Percentiles rank a stretch among this genome's conserved stretches.
Evolutionary conservation across 495 filamentous ascomycete genomes (phyloP).

Genomic region (Xylaria cubensis): DNA sequence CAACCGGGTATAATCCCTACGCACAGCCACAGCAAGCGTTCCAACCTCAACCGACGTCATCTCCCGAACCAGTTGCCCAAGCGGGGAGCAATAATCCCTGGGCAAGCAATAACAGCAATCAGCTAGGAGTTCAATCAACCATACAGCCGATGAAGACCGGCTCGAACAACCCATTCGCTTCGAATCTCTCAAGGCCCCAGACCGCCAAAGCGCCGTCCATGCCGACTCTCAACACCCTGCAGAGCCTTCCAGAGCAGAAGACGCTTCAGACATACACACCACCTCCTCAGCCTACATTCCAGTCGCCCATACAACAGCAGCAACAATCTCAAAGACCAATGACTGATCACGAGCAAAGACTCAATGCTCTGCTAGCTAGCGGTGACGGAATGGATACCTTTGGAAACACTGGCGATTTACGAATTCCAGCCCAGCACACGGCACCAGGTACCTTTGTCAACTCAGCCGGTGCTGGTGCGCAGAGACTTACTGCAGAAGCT

Average conservation of each 20-base stretch:
- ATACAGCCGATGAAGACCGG: constrained; percentile 77
- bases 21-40: constrained; percentile 45
- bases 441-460: constrained; percentile 97
- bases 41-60: constrained; percentile 56
- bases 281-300: constrained; percentile 45
- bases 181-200: constrained; percentile 49
- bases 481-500: constrained; percentile 69
- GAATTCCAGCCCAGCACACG: constrained; percentile 96
- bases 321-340: constrained; percentile 59
- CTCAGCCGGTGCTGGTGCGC: constrained; percentile 80
- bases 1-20: constrained; percentile 56
- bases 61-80: constrained; percentile 65
- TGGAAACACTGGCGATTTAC: constrained; percentile 91
- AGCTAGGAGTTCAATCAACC: constrained; percentile 47
- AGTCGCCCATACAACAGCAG: constrained; percentile 37
- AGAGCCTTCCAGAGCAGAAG: constrained; percentile 74
- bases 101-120: constrained; percentile 57
- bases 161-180: constrained; percentile 96
- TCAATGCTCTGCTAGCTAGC: constrained; percentile 85
- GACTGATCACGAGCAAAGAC: constrained; percentile 80
- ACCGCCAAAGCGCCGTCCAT: constrained; percentile 61
- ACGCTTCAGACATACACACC: constrained; percentile 60
- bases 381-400: constrained; percentile 97
- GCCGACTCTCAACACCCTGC: constrained; percentile 60
- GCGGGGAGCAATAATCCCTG: constrained; percentile 90